Evolutionary conservation across 139 green algal species (phyloP), one percentile per base, ranked within the genome.

Genomic region (Parachlorella kessleri): DNA sequence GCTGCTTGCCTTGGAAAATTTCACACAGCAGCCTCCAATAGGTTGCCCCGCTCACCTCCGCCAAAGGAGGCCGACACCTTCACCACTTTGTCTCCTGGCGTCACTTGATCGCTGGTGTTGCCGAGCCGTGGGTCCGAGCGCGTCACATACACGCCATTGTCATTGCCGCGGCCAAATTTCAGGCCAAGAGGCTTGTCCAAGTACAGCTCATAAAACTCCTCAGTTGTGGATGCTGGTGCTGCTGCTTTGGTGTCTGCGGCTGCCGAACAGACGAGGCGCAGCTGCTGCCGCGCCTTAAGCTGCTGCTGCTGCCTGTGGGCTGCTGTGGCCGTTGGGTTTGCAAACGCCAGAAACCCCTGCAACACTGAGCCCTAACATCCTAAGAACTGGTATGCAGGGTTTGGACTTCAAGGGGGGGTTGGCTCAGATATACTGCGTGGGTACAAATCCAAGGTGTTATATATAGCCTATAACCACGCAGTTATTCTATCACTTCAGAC

Each of bases 151-250:
- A 88, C 91, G 63, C 88, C 94, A 40, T 94, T 94, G 80, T 99
- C 96, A 30, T 92, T 93, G 18, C 96, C 96, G 48, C 94, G 88
- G 0, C 83, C 92, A 82, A 98, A 99, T 66, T 93, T 92, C 35
- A 99, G 59, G 67, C 96, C 96, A 9, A 99, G 75, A 30, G 96
- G 96, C 90, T 99, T 99, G 7, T 81, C 64, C 63, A 99, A 85
- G 80, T 89, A 81, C 32, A 97, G 84, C 89, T 97, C 48, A 18
- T 59, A 59, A 0, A 59, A 59, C 48, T 59, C 48, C 48, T 59
- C 48, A 14, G 14, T 59, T 14, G 14, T 18, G 14, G 14, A 14
- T 28, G 48, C 48, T 14, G 48, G 14, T 14, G 48, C 14, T 18
- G 14, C 48, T 14, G 48, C 48, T 18, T 59, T 59, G 48, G 48